Evolutionary conservation across 441 rosid species (phyloP).

Genomic region (Biscutella laevigata): DNA sequence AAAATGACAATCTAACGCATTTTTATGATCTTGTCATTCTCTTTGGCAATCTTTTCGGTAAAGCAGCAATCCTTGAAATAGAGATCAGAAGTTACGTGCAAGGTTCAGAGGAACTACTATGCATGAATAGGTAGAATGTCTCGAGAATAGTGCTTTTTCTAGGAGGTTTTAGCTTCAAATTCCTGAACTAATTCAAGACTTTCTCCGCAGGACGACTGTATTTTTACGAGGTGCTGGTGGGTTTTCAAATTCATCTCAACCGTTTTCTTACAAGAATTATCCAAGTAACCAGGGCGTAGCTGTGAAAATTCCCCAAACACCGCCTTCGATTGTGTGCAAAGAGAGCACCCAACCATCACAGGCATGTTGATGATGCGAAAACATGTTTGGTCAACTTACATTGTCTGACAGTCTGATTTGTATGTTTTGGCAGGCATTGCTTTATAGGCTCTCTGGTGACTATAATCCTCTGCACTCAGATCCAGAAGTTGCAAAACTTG

Average conservation of each 20-base stretch:
- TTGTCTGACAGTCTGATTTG: constrained; percentile 15
- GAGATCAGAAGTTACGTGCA: constrained; percentile 69
- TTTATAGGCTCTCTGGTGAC: constrained; percentile 90
- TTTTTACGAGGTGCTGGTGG: constrained; percentile 85
- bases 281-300: constrained; percentile 46
- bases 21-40: not conserved
- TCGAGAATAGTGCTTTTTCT: not conserved
- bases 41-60: constrained; percentile 40
- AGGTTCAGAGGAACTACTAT: constrained; percentile 63
- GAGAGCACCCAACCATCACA: constrained; percentile 72
- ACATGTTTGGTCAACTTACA: not conserved
- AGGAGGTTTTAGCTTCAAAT: constrained; percentile 1
- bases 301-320: constrained; percentile 58
- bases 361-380: constrained; percentile 36
- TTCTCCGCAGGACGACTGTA: constrained; percentile 44
- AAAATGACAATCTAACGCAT: not conserved
- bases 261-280: constrained; percentile 66
- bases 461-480: constrained; percentile 93
- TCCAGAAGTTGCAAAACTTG: constrained; percentile 58
- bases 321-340: constrained; percentile 52
- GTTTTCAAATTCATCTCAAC: constrained; percentile 62
- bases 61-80: constrained; percentile 75
- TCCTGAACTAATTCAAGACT: constrained; percentile 9
- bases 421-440: constrained; percentile 58
- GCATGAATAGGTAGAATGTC: constrained; percentile 60